Evolutionary conservation across 1,139 yeast genomes (phyloP).

Genomic region (Geotrichum candidum): DNA sequence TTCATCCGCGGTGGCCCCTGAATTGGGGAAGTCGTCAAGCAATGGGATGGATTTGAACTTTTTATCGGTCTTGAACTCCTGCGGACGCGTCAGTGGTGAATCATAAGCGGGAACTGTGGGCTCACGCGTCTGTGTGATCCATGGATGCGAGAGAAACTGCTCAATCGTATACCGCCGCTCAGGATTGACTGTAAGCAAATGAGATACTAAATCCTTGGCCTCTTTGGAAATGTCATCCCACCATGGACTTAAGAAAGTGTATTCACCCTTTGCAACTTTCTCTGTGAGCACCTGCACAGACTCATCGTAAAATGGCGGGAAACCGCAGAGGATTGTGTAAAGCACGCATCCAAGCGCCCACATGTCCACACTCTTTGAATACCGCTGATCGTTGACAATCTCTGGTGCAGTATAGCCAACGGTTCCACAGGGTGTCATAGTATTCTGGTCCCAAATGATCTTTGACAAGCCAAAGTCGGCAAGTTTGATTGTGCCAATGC

Average conservation of each 20-base stretch:
- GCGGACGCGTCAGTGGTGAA: slow-evolving; percentile 6
- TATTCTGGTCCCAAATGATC: slow-evolving; percentile 59
- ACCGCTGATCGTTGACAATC: slow-evolving; percentile 76
- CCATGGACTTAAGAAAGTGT: slow-evolving; percentile 84
- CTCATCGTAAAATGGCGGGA: slow-evolving; percentile 94
- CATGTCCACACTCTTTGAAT: slow-evolving; percentile 87
- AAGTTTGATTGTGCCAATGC: slow-evolving; percentile 75
- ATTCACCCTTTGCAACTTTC: slow-evolving; percentile 79
- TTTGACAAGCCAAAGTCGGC: slow-evolving; percentile 94
- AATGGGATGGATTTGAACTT: slow-evolving; percentile 4
- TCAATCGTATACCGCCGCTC: slow-evolving; percentile 66
- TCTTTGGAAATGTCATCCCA: slow-evolving; percentile 87
- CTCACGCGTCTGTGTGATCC: slow-evolving; percentile 47
- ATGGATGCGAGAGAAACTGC: slow-evolving; percentile 76
- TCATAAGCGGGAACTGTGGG: slow-evolving; percentile 19
- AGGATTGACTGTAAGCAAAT: slow-evolving; percentile 79
- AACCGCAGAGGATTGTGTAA: slow-evolving; percentile 86
- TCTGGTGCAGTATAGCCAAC: slow-evolving; percentile 93
- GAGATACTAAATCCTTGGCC: slow-evolving; percentile 74
- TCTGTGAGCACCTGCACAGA: slow-evolving; percentile 68
- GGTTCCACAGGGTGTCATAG: slow-evolving; percentile 87
- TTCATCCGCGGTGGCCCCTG: not conserved
- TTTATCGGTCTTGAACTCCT: not conserved
- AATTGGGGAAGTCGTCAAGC: slow-evolving; percentile 4
- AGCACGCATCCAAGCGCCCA: slow-evolving; percentile 95